These are phyloP conservation scores for Carex scoparia DNA, from an alignment of 176 grass and related monocot species.

Conservation along the genomic window DNA sequence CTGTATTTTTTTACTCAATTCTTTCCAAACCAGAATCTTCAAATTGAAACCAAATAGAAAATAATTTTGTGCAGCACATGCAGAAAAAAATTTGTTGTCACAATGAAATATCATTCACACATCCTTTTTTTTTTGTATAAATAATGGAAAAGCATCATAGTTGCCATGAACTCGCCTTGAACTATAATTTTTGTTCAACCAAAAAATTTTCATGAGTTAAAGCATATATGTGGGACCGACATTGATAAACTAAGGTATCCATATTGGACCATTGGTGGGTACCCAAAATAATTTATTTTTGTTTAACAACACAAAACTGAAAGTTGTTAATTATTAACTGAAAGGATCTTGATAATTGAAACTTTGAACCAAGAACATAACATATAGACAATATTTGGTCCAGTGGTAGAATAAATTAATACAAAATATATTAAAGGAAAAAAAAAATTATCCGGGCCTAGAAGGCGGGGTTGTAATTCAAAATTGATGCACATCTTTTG, in stretches of 20 bases:
- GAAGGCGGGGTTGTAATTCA: neutral
- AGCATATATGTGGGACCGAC: neutral
- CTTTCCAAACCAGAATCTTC: neutral
- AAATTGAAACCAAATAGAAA: neutral
- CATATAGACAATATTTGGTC: neutral
- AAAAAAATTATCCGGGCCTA: neutral
- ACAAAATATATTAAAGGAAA: neutral
- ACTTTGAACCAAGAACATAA: neutral
- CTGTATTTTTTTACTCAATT: neutral
- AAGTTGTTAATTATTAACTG: constrained; percentile 1
- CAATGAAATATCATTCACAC: neutral
- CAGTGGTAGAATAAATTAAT: neutral
- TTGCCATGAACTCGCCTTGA: neutral
- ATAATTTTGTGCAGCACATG: neutral
- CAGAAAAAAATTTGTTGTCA: neutral
- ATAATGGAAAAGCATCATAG: neutral
- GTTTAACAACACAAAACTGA: constrained; percentile 8
- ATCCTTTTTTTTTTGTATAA: neutral
- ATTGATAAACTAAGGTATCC: neutral
- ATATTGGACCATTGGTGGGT: neutral
- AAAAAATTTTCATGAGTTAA: neutral
- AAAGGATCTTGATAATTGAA: neutral
- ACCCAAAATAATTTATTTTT: neutral
- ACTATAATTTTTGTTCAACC: neutral
- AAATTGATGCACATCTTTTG: constrained; percentile 10